phyloP scores from a whole-genome alignment of 768 basidiomycete genomes.

The Hypsizygus marmoreus region DNA sequence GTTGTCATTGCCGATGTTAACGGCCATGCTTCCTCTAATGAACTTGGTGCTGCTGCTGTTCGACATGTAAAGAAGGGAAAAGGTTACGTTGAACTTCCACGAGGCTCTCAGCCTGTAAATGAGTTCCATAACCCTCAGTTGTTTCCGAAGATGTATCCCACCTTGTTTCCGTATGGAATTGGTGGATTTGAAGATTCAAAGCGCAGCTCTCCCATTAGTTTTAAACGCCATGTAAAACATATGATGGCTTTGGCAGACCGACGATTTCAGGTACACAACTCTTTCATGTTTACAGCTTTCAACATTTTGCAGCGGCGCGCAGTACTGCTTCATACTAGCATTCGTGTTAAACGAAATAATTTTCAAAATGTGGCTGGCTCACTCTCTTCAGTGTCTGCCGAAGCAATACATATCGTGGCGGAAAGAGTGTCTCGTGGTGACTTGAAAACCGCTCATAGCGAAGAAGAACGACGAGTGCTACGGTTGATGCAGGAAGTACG shows the following conservation, averaged over 20 bases:
- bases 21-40: conserved; percentile 1
- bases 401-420: background rate
- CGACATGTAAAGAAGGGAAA: background rate
- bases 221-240: conserved; percentile 36
- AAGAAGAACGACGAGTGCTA: conserved; percentile 8
- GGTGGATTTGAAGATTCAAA: conserved; percentile 40
- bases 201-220: conserved; percentile 18
- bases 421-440: conserved; percentile 1
- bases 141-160: conserved; percentile 42
- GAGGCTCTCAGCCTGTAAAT: conserved; percentile 17
- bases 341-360: conserved; percentile 26
- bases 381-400: background rate
- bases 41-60: conserved; percentile 8
- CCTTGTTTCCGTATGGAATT: conserved; percentile 43
- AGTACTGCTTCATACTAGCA: conserved; percentile 30
- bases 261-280: conserved; percentile 37
- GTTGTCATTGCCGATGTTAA: conserved; percentile 4
- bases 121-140: conserved; percentile 37
- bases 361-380: conserved; percentile 18
- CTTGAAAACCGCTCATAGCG: background rate
- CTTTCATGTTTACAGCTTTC: conserved; percentile 41
- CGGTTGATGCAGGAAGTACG: conserved; percentile 22
- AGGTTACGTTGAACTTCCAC: conserved; percentile 3
- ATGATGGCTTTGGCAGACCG: conserved; percentile 29
- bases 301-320: conserved; percentile 39